Base-by-base conservation (phyloP, 192 early-diverging fungal genomes). In the Globomyces pollinis-pini region DNA sequence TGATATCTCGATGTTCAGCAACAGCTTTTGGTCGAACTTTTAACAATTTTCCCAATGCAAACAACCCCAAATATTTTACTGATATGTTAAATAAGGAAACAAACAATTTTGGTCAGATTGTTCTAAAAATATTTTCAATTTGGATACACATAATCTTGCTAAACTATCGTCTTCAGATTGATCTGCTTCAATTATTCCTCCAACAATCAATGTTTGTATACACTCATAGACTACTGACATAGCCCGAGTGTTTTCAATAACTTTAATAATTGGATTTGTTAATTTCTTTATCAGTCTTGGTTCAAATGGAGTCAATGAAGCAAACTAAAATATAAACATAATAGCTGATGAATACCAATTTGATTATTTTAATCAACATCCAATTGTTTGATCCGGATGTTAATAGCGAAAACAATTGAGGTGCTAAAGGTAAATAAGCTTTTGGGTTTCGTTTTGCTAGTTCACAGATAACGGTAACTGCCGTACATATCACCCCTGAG, bases 301-400 rank as follows among this genome's bases (percentile, higher is more conserved):
- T 69, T 99, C 96, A 1, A 89, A 77, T 9, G 94, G 91, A 23
- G 90, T 87, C 59, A 99, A 75, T 4, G 87, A 81, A 9, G 89
- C 89, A 79, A 99, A 96, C 88, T 91, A 52, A 6, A 20, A 13
- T 16, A 30, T 13, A 33, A 49, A 26, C 24, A 24, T 34, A n/a
- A 16, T n/a, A 42, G n/a, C 20, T 11, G 6, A 13, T 59, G 60
- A 56, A 56, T 77, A 90, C 89, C 68, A 99, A 74, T 70, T 99
- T 99, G 63, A 97, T 90, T 35, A 99, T 93, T 65, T 99, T 99
- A 71, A 99, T 99, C n/a, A 94, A 84, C 86, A 96, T 94, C 96
- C 96, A 99, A 65, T 97, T 99, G 72, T 99, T 96, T 13, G 80
- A 78, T 2, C 87, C 87, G n/a, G 84, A 85, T 5, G 86, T 95